phyloP scores from a whole-genome alignment of 495 filamentous ascomycete genomes.

The Chaetomidium leptoderma region DNA sequence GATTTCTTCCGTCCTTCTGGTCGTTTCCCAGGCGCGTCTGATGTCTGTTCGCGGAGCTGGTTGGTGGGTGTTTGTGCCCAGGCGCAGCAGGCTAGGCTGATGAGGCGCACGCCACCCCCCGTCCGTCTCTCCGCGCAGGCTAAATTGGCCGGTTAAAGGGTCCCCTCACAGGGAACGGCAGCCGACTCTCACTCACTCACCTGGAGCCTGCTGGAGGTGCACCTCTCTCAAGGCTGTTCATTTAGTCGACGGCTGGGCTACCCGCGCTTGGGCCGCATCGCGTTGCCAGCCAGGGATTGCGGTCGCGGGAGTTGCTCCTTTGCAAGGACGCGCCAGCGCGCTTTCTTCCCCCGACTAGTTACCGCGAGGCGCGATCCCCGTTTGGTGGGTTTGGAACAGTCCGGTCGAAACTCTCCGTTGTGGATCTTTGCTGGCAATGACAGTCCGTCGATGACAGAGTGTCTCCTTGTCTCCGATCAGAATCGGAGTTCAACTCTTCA shows the following conservation, averaged over 20 bases:
- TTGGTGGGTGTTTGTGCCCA: too few relatives aligned
- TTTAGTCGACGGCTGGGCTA: neutral
- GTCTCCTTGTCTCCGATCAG: neutral
- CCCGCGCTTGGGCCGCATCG: conserved; percentile 1
- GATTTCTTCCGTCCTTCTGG: too few relatives aligned
- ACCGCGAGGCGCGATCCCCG: neutral
- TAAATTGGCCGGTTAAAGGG: conserved; percentile 26
- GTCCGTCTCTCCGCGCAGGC: conserved; percentile 18
- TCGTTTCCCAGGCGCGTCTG: neutral
- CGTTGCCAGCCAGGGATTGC: too few relatives aligned
- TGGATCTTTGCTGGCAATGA: too few relatives aligned
- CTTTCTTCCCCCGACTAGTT: neutral
- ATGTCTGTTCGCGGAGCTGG: too few relatives aligned
- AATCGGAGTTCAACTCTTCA: too few relatives aligned
- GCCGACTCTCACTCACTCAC: neutral
- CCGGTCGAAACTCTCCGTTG: neutral
- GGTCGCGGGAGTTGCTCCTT: neutral
- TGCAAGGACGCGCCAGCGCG: neutral
- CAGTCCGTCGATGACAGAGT: neutral
- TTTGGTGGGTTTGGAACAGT: neutral
- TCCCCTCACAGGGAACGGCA: conserved; percentile 3
- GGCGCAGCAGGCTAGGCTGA: too few relatives aligned
- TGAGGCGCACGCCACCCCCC: too few relatives aligned
- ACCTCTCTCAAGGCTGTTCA: neutral
- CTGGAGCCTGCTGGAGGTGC: neutral